Evolutionary conservation across 2,329 filamentous ascomycete species (phyloP).

Genomic region (Diaporthe eres): DNA sequence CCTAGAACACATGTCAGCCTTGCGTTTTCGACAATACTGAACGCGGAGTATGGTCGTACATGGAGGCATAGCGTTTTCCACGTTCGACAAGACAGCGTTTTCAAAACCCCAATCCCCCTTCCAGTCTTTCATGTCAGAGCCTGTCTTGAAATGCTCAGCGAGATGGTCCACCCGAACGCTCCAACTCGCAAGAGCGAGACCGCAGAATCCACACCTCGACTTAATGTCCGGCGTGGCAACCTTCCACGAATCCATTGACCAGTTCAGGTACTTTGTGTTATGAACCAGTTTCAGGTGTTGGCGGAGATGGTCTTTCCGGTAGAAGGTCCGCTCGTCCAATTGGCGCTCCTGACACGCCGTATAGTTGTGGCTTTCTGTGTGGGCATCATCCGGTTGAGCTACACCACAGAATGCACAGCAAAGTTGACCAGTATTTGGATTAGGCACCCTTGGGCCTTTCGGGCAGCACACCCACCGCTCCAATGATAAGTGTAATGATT

Average conservation of each 20-base stretch:
- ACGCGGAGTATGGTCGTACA: slow-evolving; percentile 63
- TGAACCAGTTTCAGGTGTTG: slow-evolving; percentile 76
- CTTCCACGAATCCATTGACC: slow-evolving; percentile 78
- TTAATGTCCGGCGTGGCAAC: slow-evolving; percentile 72
- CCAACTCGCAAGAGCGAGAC: slow-evolving; percentile 74
- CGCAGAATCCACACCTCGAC: slow-evolving; percentile 77
- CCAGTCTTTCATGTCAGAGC: slow-evolving; percentile 78
- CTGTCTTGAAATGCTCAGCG: slow-evolving; percentile 77
- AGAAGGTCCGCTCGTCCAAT: slow-evolving; percentile 74
- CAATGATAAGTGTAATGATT: slow-evolving; percentile 74
- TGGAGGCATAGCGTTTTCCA: slow-evolving; percentile 77
- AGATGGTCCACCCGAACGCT: slow-evolving; percentile 72
- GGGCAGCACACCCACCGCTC: slow-evolving; percentile 77
- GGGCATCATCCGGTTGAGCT: slow-evolving; percentile 67
- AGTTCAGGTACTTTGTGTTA: slow-evolving; percentile 70
- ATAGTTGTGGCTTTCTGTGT: slow-evolving; percentile 72
- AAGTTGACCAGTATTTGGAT: slow-evolving; percentile 70
- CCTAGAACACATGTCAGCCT: slow-evolving; percentile 56
- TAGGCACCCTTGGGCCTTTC: slow-evolving; percentile 67
- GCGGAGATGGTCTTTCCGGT: slow-evolving; percentile 76
- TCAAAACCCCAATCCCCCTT: slow-evolving; percentile 80
- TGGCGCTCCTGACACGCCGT: slow-evolving; percentile 77
- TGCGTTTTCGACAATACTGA: neutral
- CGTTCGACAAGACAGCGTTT: slow-evolving; percentile 70
- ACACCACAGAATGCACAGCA: slow-evolving; percentile 73